Base-by-base conservation (phyloP, 345 rosid species). In the Zanthoxylum bungeanum region DNA sequence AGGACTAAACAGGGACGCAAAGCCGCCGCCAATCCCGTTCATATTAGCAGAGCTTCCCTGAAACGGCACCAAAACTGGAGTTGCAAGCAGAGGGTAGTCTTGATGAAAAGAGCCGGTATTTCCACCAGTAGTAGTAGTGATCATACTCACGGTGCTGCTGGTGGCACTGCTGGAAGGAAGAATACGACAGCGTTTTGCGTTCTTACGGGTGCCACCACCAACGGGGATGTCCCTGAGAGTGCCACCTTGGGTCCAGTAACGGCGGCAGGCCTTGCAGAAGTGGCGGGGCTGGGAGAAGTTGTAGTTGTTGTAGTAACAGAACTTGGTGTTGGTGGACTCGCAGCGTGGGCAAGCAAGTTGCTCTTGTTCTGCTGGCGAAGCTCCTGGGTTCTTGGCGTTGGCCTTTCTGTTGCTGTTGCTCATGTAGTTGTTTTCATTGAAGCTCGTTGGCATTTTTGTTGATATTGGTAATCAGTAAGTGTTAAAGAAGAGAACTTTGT, bases 171-270 rank as follows among this genome's bases (percentile, higher is more conserved):
- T n/a, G 63, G 51, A 28, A 39, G 71, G 63, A 22, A 44, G 42
- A 8, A 84, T 86, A 1, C 97, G 92, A 52, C 91, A 89, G 30
- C 98, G 92, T 72, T 91, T 93, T 4, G 96, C 91, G 74, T 81
- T 87, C 83, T 87, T 93, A 10, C 97, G 91, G 4, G 92, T 89
- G 25, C 92, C 98, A 8, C 98, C 98, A 27, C 98, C 98, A 63
- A 93, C 76, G 28, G 98, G 98, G 59, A 93, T 93, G 80, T 93
- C 98, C 9, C 98, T 86, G 61, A 93, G 96, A 37, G 97, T 89
- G 68, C 98, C 98, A 36, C 98, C 98, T 9, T 88, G 97, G 46
- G 98, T 93, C 98, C 98, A 93, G 85, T 93, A 93, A 10, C 98
- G 91, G 30, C 98, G 97, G 82, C 98, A 93, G 52, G 96, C 73